Base-by-base conservation (phyloP, 306 rosid genomes). In the Acacia melanoxylon region DNA sequence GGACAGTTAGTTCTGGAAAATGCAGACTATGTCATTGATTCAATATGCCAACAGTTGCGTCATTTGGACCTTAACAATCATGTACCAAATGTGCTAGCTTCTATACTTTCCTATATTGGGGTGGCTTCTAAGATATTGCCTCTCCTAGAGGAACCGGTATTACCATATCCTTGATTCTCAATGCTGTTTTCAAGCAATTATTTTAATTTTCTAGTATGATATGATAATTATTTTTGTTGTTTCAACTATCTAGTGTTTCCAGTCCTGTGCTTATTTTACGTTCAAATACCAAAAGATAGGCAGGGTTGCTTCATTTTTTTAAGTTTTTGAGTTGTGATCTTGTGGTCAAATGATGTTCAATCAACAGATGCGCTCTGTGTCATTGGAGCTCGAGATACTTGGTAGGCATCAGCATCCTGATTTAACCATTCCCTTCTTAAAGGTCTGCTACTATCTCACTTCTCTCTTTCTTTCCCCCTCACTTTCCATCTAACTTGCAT, bases 1-100 rank as follows among this genome's bases (percentile, higher is more conserved):
- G 95, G 90, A 22, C 85, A 85, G 68, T 85, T 95, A 79, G 98
- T 95, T 83, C 75, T 93, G 88, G 93, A 73, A 66, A 91, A 95
- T 84, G 97, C 98, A 74, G 99, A 95, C 86, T 93, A 93, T 86
- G 98, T 95, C 83, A 84, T 93, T 74, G 99, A 93, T 93, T 93
- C 98, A 40, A 84, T 93, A 85, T 93, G 98, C 85, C 93, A 91
- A 13, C 97, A 92, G 75, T 83, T 95, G 77, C 94, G 98, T 42
- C 98, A 95, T 82, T 86, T 95, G 91, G 98, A 93, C 86, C 89
- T 92, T 67, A 90, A 95, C 78, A 87, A 87, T 75, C 93, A 89
- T 46, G 97, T 93, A 6, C 99, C 97, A 62, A 89, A 89, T 83
- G 95, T 95, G 78, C 91, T 95, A 69, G 95, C 97, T 81, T 87